Evolutionary conservation across 345 rosid species (phyloP), one percentile per base, ranked within the genome.

Genomic region (Cardamine occulta): DNA sequence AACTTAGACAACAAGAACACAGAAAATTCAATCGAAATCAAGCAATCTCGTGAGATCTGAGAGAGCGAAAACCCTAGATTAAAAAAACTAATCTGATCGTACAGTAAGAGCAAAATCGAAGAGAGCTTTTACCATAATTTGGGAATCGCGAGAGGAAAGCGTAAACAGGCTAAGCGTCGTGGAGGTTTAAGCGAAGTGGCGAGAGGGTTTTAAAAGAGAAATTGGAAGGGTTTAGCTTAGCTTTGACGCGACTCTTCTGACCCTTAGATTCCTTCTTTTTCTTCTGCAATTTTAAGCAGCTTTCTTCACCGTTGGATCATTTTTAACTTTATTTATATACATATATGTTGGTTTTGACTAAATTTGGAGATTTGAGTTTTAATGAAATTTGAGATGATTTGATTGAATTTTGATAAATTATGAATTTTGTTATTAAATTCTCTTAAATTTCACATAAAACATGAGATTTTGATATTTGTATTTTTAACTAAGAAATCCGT

Each of bases 11-110:
- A 5, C 21, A 75, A 23, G 6, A 63, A 49, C 18, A 44, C 15
- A 44, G 34, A 48, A 55, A 15, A 35, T 35, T 4, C 14, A 59
- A 75, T 51, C 7, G 48, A 15, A 42, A 4, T 13, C 6, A 4
- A 35, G 42, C 31, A 28, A 58, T 12, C 55, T 68, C 37, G 63
- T 11, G 47, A 66, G 67, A 54, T 62, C 67, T 21, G 72, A 40
- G 28, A 49, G 0, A 23, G 24, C 0, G 11, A 19, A 6, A 51
- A 40, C n/a, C 57, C 12, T 47, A 14, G 60, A 71, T 11, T 9
- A 35, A 67, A 31, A 31, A 31, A 31, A 6, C 7, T 6, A 31
- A 31, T 61, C 48, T 31, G n/a, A 57, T 39, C 8, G 5, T 7
- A 49, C 1, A 0, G 26, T 7, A 52, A 4, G 21, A 42, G 17